Conservation (phyloP, 345 rosid species). For the Capsella bursapastoris region DNA sequence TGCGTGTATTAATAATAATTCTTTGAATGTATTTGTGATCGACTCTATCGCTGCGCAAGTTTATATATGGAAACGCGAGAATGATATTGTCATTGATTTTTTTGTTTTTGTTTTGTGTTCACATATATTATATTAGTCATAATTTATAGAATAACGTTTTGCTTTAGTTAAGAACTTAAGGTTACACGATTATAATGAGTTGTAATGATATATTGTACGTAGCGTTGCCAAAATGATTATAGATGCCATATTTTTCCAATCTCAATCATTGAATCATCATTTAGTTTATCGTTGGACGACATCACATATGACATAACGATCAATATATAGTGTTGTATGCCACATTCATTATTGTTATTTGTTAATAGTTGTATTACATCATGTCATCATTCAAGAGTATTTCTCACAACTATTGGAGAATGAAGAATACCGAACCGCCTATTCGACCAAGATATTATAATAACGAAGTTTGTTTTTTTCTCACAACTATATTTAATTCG, state of each 20-base stretch:
- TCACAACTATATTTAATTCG: no score
- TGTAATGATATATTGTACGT: slow-evolving; percentile 2
- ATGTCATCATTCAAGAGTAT: neutral
- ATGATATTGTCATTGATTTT: neutral
- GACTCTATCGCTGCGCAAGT: neutral
- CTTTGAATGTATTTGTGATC: slow-evolving; percentile 21
- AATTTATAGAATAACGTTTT: neutral
- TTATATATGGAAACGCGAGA: slow-evolving; percentile 17
- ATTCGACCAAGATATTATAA: slow-evolving; percentile 11
- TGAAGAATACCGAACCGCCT: slow-evolving; percentile 20
- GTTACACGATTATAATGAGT: neutral
- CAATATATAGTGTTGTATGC: neutral
- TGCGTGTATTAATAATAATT: slow-evolving; percentile 27
- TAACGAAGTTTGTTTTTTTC: neutral
- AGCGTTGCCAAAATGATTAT: neutral
- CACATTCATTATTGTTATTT: slow-evolving; percentile 6
- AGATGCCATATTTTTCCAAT: neutral
- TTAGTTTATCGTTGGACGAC: neutral
- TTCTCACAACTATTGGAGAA: neutral
- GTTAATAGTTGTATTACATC: slow-evolving; percentile 15
- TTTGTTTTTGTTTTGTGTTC: neutral
- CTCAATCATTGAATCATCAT: neutral
- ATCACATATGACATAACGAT: neutral
- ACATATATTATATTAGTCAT: neutral
- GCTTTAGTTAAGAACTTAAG: no score